A percentile compares a stretch with the other conserved stretches of the same genome.
Conservation (phyloP, 768 basidiomycete species). For the Russula lepida region DNA sequence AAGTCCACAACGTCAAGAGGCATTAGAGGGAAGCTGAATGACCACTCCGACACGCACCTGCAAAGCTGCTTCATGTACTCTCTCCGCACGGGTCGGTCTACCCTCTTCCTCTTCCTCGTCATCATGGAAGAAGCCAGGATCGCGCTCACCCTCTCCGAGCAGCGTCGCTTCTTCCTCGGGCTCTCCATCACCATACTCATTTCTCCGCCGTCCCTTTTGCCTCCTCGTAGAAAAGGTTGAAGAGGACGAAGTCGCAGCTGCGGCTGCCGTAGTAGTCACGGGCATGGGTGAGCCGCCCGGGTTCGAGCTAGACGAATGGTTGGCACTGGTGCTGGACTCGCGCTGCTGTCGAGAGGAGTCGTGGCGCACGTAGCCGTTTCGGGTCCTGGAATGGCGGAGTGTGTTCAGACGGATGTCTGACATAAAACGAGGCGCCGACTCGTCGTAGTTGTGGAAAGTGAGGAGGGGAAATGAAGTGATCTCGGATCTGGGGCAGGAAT, state of each 20-base stretch:
- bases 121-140: constrained; percentile 33
- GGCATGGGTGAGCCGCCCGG: constrained; percentile 11
- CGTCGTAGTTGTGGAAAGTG: constrained; percentile 5
- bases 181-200: constrained; percentile 12
- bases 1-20: constrained; percentile 11
- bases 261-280: neutral
- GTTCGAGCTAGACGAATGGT: neutral
- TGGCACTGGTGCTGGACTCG: neutral
- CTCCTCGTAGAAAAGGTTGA: constrained; percentile 2
- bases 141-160: constrained; percentile 24
- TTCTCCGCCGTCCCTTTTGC: constrained; percentile 11
- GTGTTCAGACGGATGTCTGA: constrained; percentile 19
- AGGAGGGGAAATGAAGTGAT: neutral
- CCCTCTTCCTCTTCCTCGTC: constrained; percentile 30
- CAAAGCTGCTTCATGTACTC: constrained; percentile 16
- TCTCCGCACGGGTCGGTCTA: constrained; percentile 19
- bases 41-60: constrained; percentile 21
- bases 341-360: neutral
- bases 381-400: constrained; percentile 1
- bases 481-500: too few relatives aligned
- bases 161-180: constrained; percentile 17
- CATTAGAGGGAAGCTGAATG: neutral
- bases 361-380: constrained; percentile 12
- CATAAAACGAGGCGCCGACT: constrained; percentile 15
- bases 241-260: neutral